These are phyloP conservation scores for Chamaenerion angustifolium DNA, from an alignment of 345 rosid genomes.

Conservation along the genomic window DNA sequence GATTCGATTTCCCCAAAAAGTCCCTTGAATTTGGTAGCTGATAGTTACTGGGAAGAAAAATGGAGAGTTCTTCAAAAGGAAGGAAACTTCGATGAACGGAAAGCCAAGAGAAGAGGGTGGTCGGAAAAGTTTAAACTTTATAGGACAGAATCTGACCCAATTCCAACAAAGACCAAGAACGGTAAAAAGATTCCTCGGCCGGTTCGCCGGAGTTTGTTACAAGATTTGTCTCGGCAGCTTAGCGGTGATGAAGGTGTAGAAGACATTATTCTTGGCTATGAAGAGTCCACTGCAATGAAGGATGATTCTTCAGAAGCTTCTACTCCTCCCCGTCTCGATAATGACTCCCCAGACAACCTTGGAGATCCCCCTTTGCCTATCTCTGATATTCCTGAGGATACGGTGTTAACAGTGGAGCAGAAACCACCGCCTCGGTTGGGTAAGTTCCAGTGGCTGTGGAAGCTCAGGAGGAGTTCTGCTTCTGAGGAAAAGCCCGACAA, in stretches of 20 bases:
- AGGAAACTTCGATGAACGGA: slow-evolving; percentile 28
- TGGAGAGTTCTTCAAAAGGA: slow-evolving; percentile 71
- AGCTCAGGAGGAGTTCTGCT: slow-evolving; percentile 45
- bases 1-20: slow-evolving; percentile 50
- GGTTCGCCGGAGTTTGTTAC: slow-evolving; percentile 48
- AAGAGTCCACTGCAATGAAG: slow-evolving; percentile 37
- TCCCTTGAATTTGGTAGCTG: slow-evolving; percentile 44
- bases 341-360: too few species aligned
- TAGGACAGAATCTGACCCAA: slow-evolving; percentile 69
- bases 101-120: slow-evolving; percentile 48
- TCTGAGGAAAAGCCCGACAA: slow-evolving; percentile 37
- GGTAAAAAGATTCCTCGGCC: slow-evolving; percentile 25
- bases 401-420: slow-evolving; percentile 17
- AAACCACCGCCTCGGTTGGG: slow-evolving; percentile 48
- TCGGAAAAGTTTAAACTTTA: slow-evolving; percentile 54
- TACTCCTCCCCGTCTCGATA: too few species aligned
- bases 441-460: slow-evolving; percentile 92
- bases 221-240: slow-evolving; percentile 55
- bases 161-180: slow-evolving; percentile 22
- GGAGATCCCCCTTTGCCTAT: slow-evolving; percentile 42
- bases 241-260: slow-evolving; percentile 52
- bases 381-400: slow-evolving; percentile 32
- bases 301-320: slow-evolving; percentile 45
- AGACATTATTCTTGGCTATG: too few species aligned
- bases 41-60: slow-evolving; percentile 92